Evolutionary conservation across 2,329 filamentous ascomycete species (phyloP), one percentile per base, ranked within the genome.

Genomic region (Cryoendolithus antarcticus): DNA sequence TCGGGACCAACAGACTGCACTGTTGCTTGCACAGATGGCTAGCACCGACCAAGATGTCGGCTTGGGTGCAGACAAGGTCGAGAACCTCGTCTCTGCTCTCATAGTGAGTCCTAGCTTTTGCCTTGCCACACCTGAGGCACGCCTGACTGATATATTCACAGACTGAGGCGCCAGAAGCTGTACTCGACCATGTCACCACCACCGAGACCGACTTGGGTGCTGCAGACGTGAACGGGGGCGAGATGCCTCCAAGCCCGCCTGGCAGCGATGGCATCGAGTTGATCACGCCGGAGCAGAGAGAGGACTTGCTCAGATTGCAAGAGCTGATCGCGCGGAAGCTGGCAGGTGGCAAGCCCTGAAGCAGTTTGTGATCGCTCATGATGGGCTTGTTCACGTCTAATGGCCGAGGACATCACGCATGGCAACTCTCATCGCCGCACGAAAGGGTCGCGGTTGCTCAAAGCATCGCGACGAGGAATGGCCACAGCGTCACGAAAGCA

Each of bases 1-100:
- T 12, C 67, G 71, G 38, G 74, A 82, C 56, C 71, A 80, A 53
- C 78, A 82, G 53, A 71, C 76, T 32, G 78, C 77, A 4, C 66
- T 84, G 43, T 77, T 75, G 44, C 65, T 86, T 27, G 66, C 71
- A 33, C 69, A 72, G 44, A 63, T 84, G 30, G 64, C 68, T 35
- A 66, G 65, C 39, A 66, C 67, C 47, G 64, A 69, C 45, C 60
- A 61, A 38, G 65, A 69, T 15, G 63, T 73, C 36, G 63, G 66
- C 27, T 54, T 77, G 36, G 62, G 54, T 41, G 52, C 56, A 34
- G 57, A 69, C 41, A 64, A 65, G 36, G 55, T 69, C 31, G 57
- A 66, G 39, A 60, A 58, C 37, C 67, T 84, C 42, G 65, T 78
- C 38, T 65, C 74, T 44, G 68, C 73, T 38, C 66, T 84, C 46